phyloP scores from a whole-genome alignment of 1,139 yeast species.

The Pichia kudriavzevii region DNA sequence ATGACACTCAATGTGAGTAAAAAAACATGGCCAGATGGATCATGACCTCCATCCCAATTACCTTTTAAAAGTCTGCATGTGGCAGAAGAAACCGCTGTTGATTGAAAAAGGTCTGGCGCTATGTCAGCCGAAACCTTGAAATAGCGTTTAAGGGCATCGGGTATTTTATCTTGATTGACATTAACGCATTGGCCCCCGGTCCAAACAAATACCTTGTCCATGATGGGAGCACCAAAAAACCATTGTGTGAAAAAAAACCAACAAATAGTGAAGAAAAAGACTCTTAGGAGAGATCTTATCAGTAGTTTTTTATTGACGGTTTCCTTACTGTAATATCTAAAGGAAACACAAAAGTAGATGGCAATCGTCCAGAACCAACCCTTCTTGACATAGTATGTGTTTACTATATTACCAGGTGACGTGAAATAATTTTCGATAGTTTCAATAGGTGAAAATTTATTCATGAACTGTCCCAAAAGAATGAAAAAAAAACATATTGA shows the following conservation, averaged over 20 bases:
- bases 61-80: conserved; percentile 61
- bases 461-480: conserved; percentile 11
- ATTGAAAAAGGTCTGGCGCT: conserved; percentile 9
- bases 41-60: conserved; percentile 87
- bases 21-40: conserved; percentile 92
- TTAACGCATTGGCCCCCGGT: conserved; percentile 79
- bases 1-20: conserved; percentile 66
- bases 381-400: conserved; percentile 66
- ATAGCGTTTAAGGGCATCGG: conserved; percentile 9
- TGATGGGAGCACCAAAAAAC: conserved; percentile 80
- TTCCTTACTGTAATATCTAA: neutral
- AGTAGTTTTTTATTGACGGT: conserved; percentile 13
- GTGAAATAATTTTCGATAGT: conserved; percentile 49
- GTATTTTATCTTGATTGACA: conserved; percentile 16
- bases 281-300: conserved; percentile 31
- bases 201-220: conserved; percentile 72
- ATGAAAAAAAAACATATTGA: conserved; percentile 6
- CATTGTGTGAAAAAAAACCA: conserved; percentile 85
- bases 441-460: conserved; percentile 22
- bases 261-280: conserved; percentile 55
- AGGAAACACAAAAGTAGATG: conserved; percentile 25
- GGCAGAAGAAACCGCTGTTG: conserved; percentile 20
- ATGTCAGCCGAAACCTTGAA: conserved; percentile 2
- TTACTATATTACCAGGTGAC: conserved; percentile 57
- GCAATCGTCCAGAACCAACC: conserved; percentile 93